These are phyloP conservation scores for Hymenoscyphus infarciens DNA, from an alignment of 2,329 filamentous ascomycete genomes.

Conservation along the genomic window DNA sequence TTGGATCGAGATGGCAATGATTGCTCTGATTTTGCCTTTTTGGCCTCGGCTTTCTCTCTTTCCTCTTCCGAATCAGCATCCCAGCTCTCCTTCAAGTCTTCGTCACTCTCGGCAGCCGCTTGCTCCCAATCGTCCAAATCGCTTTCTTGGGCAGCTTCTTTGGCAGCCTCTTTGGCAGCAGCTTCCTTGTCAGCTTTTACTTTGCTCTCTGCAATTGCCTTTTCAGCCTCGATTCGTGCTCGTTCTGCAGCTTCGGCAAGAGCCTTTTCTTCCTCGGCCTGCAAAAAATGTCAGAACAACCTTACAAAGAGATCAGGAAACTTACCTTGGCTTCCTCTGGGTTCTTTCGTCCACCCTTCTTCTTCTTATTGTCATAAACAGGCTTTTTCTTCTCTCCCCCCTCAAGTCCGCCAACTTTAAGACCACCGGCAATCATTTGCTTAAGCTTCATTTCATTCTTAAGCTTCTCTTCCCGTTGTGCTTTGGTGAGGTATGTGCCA, in stretches of 20 bases:
- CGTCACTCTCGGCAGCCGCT: conserved; percentile 70
- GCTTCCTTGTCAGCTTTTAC: conserved; percentile 58
- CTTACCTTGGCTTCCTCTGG: conserved; percentile 50
- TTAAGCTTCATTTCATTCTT: conserved; percentile 75
- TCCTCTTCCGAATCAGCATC: conserved; percentile 79
- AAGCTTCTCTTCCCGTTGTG: conserved; percentile 77
- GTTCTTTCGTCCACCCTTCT: conserved; percentile 61
- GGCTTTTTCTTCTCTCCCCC: conserved; percentile 62
- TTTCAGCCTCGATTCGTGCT: conserved; percentile 64
- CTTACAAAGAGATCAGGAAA: neutral
- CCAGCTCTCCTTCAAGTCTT: conserved; percentile 90
- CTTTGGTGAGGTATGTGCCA: conserved; percentile 82
- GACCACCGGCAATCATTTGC: conserved; percentile 77
- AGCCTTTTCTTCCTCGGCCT: conserved; percentile 73
- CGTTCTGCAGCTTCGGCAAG: conserved; percentile 76
- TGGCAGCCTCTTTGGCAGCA: conserved; percentile 51
- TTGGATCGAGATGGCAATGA: conserved; percentile 25
- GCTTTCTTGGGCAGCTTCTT: conserved; percentile 54
- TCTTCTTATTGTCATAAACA: conserved; percentile 70
- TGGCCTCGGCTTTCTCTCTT: conserved; percentile 39
- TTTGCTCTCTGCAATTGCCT: conserved; percentile 58
- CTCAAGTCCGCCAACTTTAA: conserved; percentile 64
- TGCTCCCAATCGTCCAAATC: conserved; percentile 83
- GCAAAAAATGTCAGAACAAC: conserved; percentile 17
- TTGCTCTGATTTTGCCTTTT: conserved; percentile 27